These are phyloP conservation scores for Leptographium flavum DNA, from an alignment of 2,329 filamentous ascomycete genomes.

Conservation along the genomic window DNA sequence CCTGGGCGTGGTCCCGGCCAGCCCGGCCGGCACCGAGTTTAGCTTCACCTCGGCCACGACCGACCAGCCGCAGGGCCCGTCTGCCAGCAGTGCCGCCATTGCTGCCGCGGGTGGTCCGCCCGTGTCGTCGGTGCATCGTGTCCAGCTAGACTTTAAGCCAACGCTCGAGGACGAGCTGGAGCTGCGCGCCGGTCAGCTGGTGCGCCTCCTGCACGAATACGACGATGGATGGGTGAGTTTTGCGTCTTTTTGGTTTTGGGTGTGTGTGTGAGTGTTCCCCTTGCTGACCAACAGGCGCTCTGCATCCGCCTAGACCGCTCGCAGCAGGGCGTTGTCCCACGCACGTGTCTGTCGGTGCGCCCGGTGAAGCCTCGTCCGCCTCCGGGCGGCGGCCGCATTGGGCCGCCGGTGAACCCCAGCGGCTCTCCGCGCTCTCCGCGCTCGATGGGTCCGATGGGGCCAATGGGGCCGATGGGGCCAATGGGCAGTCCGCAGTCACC, in stretches of 20 bases:
- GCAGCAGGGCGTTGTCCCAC: conserved; percentile 81
- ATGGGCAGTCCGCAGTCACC: too few species aligned
- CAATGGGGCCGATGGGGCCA: conserved; percentile 2
- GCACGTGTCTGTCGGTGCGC: conserved; percentile 83
- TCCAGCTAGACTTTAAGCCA: conserved; percentile 87
- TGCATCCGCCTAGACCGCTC: conserved; percentile 84
- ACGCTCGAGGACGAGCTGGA: conserved; percentile 86
- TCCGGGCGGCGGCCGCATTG: conserved; percentile 27
- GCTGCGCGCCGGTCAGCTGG: conserved; percentile 66
- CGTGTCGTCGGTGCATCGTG: conserved; percentile 63
- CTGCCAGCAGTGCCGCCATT: conserved; percentile 42
- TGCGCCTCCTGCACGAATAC: conserved; percentile 85
- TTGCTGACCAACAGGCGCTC: conserved; percentile 49
- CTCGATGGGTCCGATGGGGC: neutral
- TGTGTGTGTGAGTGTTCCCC: too few species aligned
- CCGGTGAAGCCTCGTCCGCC: conserved; percentile 72
- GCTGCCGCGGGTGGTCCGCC: conserved; percentile 46
- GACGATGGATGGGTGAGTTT: conserved; percentile 90
- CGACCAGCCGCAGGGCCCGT: conserved; percentile 28
- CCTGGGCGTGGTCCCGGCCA: conserved; percentile 30
- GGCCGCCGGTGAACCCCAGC: conserved; percentile 37
- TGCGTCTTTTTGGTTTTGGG: too few species aligned
- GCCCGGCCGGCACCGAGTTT: conserved; percentile 49
- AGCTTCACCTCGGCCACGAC: conserved; percentile 40
- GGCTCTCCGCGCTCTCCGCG: conserved; percentile 17